Evolutionary conservation across 495 filamentous ascomycete genomes (phyloP), one percentile per base, ranked within the genome.

Genomic region (Aspergillus carlsbadensis): DNA sequence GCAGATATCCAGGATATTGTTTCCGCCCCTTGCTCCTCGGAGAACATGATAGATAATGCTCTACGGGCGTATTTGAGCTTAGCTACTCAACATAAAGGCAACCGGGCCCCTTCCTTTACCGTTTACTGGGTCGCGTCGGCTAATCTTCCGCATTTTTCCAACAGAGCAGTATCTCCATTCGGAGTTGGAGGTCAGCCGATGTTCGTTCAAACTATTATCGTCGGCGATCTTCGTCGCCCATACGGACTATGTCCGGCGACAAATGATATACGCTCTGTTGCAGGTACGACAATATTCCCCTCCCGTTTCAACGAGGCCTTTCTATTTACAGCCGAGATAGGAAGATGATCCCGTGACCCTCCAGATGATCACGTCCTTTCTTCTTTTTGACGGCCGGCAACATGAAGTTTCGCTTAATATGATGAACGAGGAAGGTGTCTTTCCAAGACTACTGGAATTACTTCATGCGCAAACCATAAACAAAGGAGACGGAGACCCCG

Each of bases 201-300:
- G 92, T 74, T 88, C 88, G 56, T 91, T 91, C 69, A 85, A 82
- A 61, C 84, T 98, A 21, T 79, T 93, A 26, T 78, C 88, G 26
- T 91, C 91, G 62, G 71, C 61, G 24, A 76, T 98, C 54, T 98
- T 96, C 67, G 65, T 71, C 41, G 70, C 75, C 8, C 85, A 98
- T 65, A 79, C 81, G 52, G 87, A 92, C 45, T 97, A 98, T 76
- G 88, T 98, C 52, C 90, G 95, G 58, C 86, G 84, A 51, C 94
- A 97, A 78, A 89, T 98, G 63, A 84, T 97, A 52, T 94, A 96
- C 74, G 87, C 89, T 64, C 75, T 98, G 39, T 72, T 97, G 59
- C 92, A 96, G 78, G 92, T 87, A 70, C 43, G 69, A 13, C 40
- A n/a, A n/a, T n/a, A n/a, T 51, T 8, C 45, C 24, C 5, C 42